phyloP scores from a whole-genome alignment of 306 rosid genomes.

The Gynostemma pentaphyllum region DNA sequence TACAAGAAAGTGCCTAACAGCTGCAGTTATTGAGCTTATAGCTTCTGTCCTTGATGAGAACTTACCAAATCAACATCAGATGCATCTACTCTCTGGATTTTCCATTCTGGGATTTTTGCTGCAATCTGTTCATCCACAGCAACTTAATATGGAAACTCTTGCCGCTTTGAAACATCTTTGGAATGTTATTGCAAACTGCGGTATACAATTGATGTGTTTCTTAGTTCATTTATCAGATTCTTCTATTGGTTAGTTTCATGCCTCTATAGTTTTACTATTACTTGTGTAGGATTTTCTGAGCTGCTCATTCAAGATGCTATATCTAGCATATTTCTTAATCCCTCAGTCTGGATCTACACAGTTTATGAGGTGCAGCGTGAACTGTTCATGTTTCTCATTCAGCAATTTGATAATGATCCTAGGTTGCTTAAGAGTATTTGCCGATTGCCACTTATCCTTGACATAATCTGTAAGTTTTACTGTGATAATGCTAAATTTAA shows the following conservation, averaged over 20 bases:
- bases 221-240: slow-evolving; percentile 2
- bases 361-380: slow-evolving; percentile 83
- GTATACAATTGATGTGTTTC: slow-evolving; percentile 21
- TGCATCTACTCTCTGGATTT: slow-evolving; percentile 95
- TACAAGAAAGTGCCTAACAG: slow-evolving; percentile 44
- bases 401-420: slow-evolving; percentile 89
- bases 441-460: slow-evolving; percentile 77
- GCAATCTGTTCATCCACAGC: slow-evolving; percentile 76
- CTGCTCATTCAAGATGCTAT: slow-evolving; percentile 77
- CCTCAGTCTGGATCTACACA: slow-evolving; percentile 73
- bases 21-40: slow-evolving; percentile 80
- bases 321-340: slow-evolving; percentile 79
- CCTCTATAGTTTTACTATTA: slow-evolving; percentile 9
- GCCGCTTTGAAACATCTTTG: slow-evolving; percentile 79
- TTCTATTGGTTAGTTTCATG: slow-evolving; percentile 13
- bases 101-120: slow-evolving; percentile 85
- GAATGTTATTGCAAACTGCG: slow-evolving; percentile 64
- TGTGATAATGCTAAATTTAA: slow-evolving; percentile 53
- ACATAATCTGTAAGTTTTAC: slow-evolving; percentile 67
- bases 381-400: slow-evolving; percentile 86
- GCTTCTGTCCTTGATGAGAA: slow-evolving; percentile 90
- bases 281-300: slow-evolving; percentile 55
- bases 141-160: slow-evolving; percentile 74
- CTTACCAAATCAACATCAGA: slow-evolving; percentile 87
- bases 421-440: slow-evolving; percentile 71